phyloP scores from a whole-genome alignment of 768 basidiomycete species.

The Leccinellum albellum region DNA sequence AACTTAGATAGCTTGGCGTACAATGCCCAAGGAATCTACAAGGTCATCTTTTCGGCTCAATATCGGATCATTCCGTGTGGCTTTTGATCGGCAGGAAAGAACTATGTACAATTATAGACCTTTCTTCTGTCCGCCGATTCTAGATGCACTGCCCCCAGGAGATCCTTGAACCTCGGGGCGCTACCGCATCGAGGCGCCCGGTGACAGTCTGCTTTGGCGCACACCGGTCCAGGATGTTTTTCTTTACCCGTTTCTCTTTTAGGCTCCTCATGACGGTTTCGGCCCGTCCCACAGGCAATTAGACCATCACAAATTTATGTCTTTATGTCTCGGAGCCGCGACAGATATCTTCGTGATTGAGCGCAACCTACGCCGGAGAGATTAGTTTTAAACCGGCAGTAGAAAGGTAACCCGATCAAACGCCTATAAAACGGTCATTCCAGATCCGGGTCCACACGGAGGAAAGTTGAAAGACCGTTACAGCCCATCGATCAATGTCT shows the following conservation, averaged over 20 bases:
- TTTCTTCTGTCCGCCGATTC: neutral
- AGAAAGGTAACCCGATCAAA: neutral
- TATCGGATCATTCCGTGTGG: neutral
- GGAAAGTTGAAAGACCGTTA: neutral
- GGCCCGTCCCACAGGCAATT: neutral
- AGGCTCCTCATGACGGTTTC: neutral
- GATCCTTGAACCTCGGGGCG: neutral
- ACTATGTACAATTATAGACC: neutral
- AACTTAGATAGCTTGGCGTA: neutral
- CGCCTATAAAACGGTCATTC: neutral
- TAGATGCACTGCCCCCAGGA: neutral
- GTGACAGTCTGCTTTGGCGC: neutral
- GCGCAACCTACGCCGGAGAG: neutral
- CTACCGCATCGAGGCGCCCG: neutral
- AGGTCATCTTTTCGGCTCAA: neutral
- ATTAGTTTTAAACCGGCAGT: neutral
- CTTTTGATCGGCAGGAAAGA: neutral
- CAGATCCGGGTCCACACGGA: neutral
- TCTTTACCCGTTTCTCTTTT: neutral
- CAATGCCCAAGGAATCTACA: neutral
- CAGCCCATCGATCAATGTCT: neutral
- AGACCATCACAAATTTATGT: neutral
- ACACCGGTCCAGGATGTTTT: neutral
- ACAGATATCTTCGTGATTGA: neutral
- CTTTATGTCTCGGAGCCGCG: neutral